Evolutionary conservation across 495 filamentous ascomycete species (phyloP).

Genomic region (Penicillium daleae): DNA sequence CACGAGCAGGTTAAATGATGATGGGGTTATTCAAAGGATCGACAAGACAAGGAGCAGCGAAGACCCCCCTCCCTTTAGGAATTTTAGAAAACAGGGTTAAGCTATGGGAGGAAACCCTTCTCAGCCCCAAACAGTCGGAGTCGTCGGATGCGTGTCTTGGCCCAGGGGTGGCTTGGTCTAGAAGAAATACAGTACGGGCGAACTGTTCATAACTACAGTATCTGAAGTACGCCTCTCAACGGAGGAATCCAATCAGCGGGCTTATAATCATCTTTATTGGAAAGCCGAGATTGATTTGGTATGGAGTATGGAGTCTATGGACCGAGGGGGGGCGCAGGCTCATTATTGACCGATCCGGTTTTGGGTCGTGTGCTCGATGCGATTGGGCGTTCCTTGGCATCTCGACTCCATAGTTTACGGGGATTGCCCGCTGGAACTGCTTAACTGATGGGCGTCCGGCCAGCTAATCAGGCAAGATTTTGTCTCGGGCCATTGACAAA

Average conservation of each 20-base stretch:
- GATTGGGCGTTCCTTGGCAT: not conserved
- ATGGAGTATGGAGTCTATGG: too few relatives aligned
- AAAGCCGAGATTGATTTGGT: not conserved
- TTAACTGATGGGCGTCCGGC: not conserved
- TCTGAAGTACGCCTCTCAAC: not conserved
- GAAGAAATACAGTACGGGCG: not conserved
- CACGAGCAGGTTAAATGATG: not conserved
- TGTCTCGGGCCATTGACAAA: not conserved
- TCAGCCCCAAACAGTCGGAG: not conserved
- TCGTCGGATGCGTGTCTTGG: not conserved
- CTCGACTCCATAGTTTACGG: not conserved
- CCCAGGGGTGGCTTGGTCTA: not conserved
- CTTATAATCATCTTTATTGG: not conserved
- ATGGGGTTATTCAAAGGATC: not conserved
- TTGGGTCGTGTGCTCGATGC: constrained; percentile 1
- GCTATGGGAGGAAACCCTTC: not conserved
- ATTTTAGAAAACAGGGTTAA: not conserved
- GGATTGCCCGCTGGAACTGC: not conserved
- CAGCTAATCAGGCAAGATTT: not conserved
- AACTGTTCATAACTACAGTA: not conserved
- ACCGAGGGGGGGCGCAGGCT: not conserved
- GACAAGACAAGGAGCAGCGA: not conserved
- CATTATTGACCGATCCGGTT: not conserved
- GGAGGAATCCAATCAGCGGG: not conserved
- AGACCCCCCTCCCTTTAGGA: too few relatives aligned